phyloP scores from a whole-genome alignment of 805 yeast genomes.

The Metschnikowia rubicola region DNA sequence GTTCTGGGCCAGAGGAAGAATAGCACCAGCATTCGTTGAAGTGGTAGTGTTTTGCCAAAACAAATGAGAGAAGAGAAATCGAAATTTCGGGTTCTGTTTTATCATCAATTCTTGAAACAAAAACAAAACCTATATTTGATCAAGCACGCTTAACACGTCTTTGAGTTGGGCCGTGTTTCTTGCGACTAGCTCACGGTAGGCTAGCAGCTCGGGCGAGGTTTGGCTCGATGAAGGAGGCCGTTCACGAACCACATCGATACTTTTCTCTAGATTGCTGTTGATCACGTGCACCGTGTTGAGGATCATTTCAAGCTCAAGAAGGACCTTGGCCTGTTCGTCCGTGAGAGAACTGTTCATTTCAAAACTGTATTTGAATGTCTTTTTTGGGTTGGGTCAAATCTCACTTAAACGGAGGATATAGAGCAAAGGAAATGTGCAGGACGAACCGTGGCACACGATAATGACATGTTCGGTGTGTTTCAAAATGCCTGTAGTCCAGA shows the following conservation, averaged over 20 bases:
- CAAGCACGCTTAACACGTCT: constrained; percentile 15
- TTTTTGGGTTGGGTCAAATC: too few relatives aligned
- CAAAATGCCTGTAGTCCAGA: too few relatives aligned
- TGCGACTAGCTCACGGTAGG: constrained; percentile 18
- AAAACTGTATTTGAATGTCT: too few relatives aligned
- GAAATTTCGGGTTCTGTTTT: not conserved
- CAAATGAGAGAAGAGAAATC: not conserved
- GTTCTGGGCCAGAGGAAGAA: too few relatives aligned
- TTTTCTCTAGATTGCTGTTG: constrained; percentile 24
- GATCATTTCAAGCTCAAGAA: constrained; percentile 34
- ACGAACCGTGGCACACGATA: too few relatives aligned
- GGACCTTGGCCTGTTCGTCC: constrained; percentile 23
- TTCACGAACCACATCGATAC: constrained; percentile 22
- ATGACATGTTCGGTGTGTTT: too few relatives aligned
- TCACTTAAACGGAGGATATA: too few relatives aligned
- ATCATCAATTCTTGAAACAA: too few relatives aligned
- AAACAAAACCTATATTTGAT: not conserved
- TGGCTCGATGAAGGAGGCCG: not conserved
- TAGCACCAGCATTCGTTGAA: too few relatives aligned
- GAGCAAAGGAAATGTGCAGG: too few relatives aligned
- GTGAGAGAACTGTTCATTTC: not conserved
- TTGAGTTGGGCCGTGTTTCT: constrained; percentile 18
- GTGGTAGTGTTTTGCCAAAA: not conserved
- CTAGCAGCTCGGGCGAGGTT: constrained; percentile 2
- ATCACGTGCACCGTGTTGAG: constrained; percentile 30